Percentiles rank a stretch among this genome's conserved stretches.
Evolutionary conservation across 2,329 filamentous ascomycete genomes (phyloP).

Genomic region (Alternaria gaisen): DNA sequence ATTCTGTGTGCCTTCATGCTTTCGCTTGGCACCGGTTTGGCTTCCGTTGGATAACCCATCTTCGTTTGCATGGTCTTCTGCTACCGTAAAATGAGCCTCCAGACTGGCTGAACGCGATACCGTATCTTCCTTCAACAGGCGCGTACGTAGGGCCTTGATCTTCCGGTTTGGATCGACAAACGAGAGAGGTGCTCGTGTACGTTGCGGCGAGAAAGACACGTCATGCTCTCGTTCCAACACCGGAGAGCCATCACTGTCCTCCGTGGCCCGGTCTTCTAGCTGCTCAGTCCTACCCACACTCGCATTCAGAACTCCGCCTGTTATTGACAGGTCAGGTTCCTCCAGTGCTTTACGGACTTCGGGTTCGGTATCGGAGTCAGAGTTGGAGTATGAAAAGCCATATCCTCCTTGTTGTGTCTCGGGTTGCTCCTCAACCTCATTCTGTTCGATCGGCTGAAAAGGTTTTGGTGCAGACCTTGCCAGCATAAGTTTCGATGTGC

Average conservation of each 20-base stretch:
- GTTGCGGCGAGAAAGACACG: not conserved
- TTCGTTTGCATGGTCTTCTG: not conserved
- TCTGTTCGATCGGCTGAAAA: not conserved
- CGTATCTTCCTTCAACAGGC: not conserved
- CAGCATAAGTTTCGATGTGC: not conserved
- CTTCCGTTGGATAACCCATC: not conserved
- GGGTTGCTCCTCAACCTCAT: not conserved
- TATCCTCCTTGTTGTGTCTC: not conserved
- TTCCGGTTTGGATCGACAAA: not conserved
- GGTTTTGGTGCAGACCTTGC: not conserved
- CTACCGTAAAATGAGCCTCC: not conserved
- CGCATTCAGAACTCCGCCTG: not conserved
- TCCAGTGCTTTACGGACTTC: not conserved
- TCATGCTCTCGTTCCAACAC: not conserved
- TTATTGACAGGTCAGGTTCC: not conserved
- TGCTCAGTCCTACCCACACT: not conserved
- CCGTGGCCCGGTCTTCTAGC: not conserved
- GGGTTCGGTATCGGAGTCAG: not conserved
- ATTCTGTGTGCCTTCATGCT: not conserved
- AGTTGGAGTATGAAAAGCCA: not conserved
- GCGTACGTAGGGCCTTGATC: not conserved
- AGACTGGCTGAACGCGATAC: not conserved
- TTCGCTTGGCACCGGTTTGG: not conserved
- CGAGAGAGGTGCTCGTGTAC: not conserved
- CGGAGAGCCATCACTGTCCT: not conserved